Percentiles rank a stretch among this genome's conserved stretches.
These are phyloP conservation scores for Solanum pinnatisectum DNA, from an alignment of 257 asterid species.

Conservation along the genomic window DNA sequence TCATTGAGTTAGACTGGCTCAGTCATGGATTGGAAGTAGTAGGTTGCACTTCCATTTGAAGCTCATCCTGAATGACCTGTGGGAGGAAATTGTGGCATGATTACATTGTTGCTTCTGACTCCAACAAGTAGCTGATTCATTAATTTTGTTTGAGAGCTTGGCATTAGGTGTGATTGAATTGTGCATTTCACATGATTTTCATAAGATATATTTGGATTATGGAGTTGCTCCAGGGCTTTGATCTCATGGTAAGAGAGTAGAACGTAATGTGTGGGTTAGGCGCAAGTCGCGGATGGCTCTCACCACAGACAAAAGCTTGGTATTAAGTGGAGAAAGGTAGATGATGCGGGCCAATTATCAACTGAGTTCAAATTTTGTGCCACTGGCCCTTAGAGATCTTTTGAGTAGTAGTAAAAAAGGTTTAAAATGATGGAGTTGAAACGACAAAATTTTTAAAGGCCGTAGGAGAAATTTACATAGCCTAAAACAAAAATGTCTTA, in stretches of 20 bases:
- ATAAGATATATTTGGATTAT: background rate
- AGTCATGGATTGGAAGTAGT: background rate
- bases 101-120: background rate
- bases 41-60: background rate
- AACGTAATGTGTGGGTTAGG: background rate
- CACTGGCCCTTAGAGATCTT: background rate
- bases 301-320: background rate
- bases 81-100: background rate
- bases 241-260: background rate
- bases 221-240: background rate
- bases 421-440: background rate
- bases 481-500: background rate
- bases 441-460: background rate
- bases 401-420: background rate
- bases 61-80: background rate
- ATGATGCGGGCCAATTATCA: background rate
- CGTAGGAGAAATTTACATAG: background rate
- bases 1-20: background rate
- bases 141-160: background rate
- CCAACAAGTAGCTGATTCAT: background rate
- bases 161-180: background rate
- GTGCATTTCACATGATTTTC: background rate
- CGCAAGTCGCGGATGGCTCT: background rate
- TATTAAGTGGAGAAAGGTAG: background rate
- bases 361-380: background rate